Conservation (phyloP, 441 rosid genomes). For the Arabidopsis lyrata region DNA sequence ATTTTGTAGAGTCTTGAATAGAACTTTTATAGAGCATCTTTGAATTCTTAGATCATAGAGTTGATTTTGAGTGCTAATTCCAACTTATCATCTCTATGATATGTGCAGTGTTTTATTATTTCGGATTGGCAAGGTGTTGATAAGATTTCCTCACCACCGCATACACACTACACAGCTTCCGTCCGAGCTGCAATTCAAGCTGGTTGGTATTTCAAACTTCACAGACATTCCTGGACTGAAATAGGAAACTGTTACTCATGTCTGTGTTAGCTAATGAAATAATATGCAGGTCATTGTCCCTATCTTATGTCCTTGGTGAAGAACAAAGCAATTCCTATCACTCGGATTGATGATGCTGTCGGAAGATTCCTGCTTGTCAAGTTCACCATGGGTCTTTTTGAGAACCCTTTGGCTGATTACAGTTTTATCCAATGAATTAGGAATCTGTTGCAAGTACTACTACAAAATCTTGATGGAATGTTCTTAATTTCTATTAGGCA, state of each 20-base stretch:
- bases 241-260: neutral
- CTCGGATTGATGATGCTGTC: slow-evolving; percentile 84
- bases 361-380: slow-evolving; percentile 73
- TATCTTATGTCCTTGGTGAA: slow-evolving; percentile 64
- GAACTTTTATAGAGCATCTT: neutral
- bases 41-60: too few relatives aligned
- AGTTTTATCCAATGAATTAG: slow-evolving; percentile 68
- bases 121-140: slow-evolving; percentile 86
- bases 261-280: slow-evolving; percentile 27
- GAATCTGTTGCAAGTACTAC: slow-evolving; percentile 41
- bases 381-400: slow-evolving; percentile 81
- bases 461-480: slow-evolving; percentile 29
- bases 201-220: slow-evolving; percentile 50
- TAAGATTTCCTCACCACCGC: slow-evolving; percentile 63
- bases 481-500: slow-evolving; percentile 48
- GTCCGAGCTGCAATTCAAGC: slow-evolving; percentile 69
- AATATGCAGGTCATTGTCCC: slow-evolving; percentile 77
- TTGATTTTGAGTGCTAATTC: too few relatives aligned
- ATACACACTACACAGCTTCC: slow-evolving; percentile 66
- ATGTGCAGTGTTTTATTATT: slow-evolving; percentile 75
- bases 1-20: neutral
- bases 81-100: slow-evolving; percentile 29
- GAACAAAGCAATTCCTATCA: slow-evolving; percentile 59
- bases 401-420: slow-evolving; percentile 76
- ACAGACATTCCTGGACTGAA: slow-evolving; percentile 25